Conservation (phyloP, 2,329 filamentous ascomycete species). For the Aaosphaeria pasadenensis region DNA sequence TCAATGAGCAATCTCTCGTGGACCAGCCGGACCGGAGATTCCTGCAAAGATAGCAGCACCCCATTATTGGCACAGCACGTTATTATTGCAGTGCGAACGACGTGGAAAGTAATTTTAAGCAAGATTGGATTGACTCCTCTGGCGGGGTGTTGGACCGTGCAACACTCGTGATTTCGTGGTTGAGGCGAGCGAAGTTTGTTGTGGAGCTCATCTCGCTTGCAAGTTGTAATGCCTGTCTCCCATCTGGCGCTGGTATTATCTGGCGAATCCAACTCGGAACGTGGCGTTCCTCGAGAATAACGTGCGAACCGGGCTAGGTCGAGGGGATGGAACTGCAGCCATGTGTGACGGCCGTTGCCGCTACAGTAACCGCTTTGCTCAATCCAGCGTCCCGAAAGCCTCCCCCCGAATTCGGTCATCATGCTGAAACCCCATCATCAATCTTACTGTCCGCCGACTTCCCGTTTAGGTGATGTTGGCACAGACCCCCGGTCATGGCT, state of each 20-base stretch:
- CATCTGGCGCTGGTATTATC: slow-evolving; percentile 9
- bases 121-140: slow-evolving; percentile 25
- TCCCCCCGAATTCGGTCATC: slow-evolving; percentile 12
- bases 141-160: slow-evolving; percentile 25
- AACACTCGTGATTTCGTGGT: slow-evolving; percentile 12
- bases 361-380: not conserved
- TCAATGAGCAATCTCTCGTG: not conserved
- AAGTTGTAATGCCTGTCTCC: slow-evolving; percentile 23
- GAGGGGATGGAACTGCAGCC: not conserved
- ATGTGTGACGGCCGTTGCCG: not conserved
- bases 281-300: slow-evolving; percentile 21
- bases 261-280: slow-evolving; percentile 9
- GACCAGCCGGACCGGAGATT: not conserved
- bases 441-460: slow-evolving; percentile 33
- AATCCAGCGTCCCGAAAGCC: not conserved
- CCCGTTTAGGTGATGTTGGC: slow-evolving; percentile 33
- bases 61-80: not conserved
- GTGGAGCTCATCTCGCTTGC: slow-evolving; percentile 40
- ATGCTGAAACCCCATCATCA: slow-evolving; percentile 20
- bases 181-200: slow-evolving; percentile 22
- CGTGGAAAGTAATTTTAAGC: slow-evolving; percentile 29
- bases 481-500: slow-evolving; percentile 26
- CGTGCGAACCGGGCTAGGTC: not conserved
- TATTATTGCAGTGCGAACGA: slow-evolving; percentile 10
- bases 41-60: too few relatives aligned